Evolutionary conservation across 257 asterid species (phyloP), one percentile per base, ranked within the genome.

Genomic region (Penstemon eatonii): DNA sequence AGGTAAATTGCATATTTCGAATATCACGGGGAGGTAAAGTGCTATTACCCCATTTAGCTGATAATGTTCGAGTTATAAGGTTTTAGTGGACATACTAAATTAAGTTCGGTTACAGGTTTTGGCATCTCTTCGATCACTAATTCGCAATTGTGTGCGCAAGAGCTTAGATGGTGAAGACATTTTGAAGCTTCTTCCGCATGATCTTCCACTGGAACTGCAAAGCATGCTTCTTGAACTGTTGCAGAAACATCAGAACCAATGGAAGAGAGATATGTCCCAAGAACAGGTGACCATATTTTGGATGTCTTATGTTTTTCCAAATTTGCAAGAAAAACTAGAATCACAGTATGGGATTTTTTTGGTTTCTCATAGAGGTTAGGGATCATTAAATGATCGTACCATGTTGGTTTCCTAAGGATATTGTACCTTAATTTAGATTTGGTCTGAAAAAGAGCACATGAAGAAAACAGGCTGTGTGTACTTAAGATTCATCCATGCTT

Each of bases 121-220:
- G 75, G 83, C 78, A 63, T 75, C 80, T 49, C 78, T 80, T 73
- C 84, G 88, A 42, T 75, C 60, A 4, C 66, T 83, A 70, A 57
- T 83, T 38, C 65, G 80, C 53, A 80, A 68, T 47, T 69, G 59
- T 43, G 80, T 71, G 43, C 75, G 53, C 54, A 67, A 66, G 59
- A 64, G 54, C 50, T 50, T 68, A 10, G 74, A 55, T 37, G 69
- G 75, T 47, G 79, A 53, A 50, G 80, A 68, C 57, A 58, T 52
- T 59, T 44, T 70, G 83, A 83, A 75, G 84, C 82, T 80, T 72
- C 67, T 80, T 67, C 88, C 80, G 51, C 64, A 57, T 58, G 78
- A 76, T 68, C 70, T 83, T 52, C 73, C 85, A 13, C 19, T 78
- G 43, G 77, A 75, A 49, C 66, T 80, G 77, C 80, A 73, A 50